A percentile compares a stretch with the other conserved stretches of the same genome.
phyloP scores from a whole-genome alignment of 108 stramenopile genomes.

The Fragilaria radians region DNA sequence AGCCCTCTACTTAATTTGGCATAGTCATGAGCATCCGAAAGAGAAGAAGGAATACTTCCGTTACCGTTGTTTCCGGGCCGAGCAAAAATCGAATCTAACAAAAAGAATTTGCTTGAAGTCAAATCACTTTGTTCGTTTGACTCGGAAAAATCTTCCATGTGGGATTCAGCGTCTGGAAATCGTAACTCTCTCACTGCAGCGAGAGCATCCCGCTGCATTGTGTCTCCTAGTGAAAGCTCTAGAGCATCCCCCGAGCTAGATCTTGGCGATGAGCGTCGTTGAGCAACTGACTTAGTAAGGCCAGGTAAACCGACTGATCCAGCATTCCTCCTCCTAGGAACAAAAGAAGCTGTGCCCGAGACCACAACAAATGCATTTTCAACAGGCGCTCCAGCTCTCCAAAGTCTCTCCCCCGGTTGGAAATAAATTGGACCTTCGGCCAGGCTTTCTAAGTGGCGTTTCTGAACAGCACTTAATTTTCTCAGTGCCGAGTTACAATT shows the following conservation, averaged over 20 bases:
- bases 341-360: conserved; percentile 77
- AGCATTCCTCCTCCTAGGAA: conserved; percentile 54
- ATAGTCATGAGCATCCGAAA: neutral
- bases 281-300: neutral
- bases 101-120: conserved; percentile 11
- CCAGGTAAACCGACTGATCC: conserved; percentile 27
- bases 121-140: conserved; percentile 2
- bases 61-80: conserved; percentile 7
- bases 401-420: conserved; percentile 68
- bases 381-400: conserved; percentile 60
- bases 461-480: conserved; percentile 78
- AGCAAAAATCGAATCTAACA: conserved; percentile 31
- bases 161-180: neutral
- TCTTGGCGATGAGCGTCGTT: neutral
- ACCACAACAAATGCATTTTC: conserved; percentile 80
- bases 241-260: neutral
- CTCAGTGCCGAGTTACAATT: conserved; percentile 74
- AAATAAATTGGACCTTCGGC: conserved; percentile 69
- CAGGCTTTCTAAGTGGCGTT: conserved; percentile 77
- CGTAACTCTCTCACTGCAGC: conserved; percentile 46
- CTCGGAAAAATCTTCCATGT: conserved; percentile 16
- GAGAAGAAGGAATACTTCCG: conserved; percentile 6
- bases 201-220: conserved; percentile 33
- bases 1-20: conserved; percentile 41
- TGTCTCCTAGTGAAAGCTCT: conserved; percentile 13